These are phyloP conservation scores for Bifiguratus adelaidae DNA, from an alignment of 192 early-diverging fungal genomes.

Conservation along the genomic window DNA sequence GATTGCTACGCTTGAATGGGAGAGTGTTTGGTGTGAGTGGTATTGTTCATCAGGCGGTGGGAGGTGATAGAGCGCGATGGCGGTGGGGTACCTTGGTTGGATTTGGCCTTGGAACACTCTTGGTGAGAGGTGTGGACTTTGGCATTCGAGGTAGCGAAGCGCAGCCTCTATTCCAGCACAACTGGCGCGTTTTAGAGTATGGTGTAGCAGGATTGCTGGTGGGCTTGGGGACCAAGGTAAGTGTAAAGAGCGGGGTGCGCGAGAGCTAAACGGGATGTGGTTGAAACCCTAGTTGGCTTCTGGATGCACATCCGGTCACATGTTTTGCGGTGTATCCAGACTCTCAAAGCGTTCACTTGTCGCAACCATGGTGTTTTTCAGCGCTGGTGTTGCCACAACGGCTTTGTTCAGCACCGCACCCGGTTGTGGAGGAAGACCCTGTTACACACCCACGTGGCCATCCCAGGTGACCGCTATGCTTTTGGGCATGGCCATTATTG, in stretches of 20 bases:
- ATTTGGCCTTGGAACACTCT: background rate
- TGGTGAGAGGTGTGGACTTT: background rate
- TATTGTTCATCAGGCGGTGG: background rate
- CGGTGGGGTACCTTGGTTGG: background rate
- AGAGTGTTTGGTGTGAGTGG: constrained; percentile 4
- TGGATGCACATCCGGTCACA: constrained; percentile 4
- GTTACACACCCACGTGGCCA: background rate
- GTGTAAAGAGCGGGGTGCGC: too few species aligned
- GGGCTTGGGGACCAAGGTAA: constrained; percentile 3
- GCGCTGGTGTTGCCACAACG: background rate
- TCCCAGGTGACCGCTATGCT: background rate
- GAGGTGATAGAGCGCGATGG: background rate
- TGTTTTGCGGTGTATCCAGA: constrained; percentile 1
- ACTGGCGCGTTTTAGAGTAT: background rate
- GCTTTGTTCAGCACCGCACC: background rate
- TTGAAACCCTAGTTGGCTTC: background rate
- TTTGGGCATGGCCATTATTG: background rate
- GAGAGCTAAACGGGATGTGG: background rate
- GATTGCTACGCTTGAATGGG: too few species aligned
- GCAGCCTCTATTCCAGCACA: background rate
- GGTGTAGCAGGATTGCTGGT: constrained; percentile 1
- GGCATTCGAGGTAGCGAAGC: background rate
- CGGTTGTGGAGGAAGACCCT: background rate
- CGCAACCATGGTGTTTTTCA: background rate
- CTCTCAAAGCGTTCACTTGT: constrained; percentile 1